Evolutionary conservation across 176 grass and related monocot species (phyloP), one percentile per base, ranked within the genome.

Genomic region (Melocanna baccifera): DNA sequence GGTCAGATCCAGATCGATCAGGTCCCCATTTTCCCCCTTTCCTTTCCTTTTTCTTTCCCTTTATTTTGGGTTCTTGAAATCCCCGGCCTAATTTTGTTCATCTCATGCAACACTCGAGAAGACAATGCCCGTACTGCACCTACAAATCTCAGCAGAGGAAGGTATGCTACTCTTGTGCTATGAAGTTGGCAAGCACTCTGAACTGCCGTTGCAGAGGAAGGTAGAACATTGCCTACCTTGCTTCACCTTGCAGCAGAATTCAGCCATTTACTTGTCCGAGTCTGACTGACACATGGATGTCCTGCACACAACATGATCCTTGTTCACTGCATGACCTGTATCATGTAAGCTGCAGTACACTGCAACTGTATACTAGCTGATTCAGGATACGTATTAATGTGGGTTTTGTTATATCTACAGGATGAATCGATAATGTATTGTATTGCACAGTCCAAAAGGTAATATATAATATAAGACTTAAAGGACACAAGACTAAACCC

Each of bases 1-100:
- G 37, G 57, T 12, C 25, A 50, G 43, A 77, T 78, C 32, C 26
- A 83, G 80, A 82, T 87, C 79, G 29, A 61, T 25, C 40, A 5
- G 68, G 48, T 19, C n/a, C 9, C 46, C 23, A 1, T 18, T 23
- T 30, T 42, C 7, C 0, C n/a, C 9, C 12, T 8, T 9, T 3
- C 0, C 1, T 22, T 10, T 39, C 15, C 32, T 2, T 7, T 1
- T 28, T 56, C 0, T 62, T 45, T 19, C 48, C 5, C 1, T 51
- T 50, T 47, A 14, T 13, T 50, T 14, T 47, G 2, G 51, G n/a
- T 59, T 14, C 12, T 29, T 6, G 0, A 15, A 63, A 63, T 63
- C 61, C 13, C 2, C 13, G 4, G 26, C 26, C 28, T 13, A 15
- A 16, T 7, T 63, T 7, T 7, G 26, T 29, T 15, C 59, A 1